These are phyloP conservation scores for Sherardia arvensis DNA, from an alignment of 257 asterid genomes.

Conservation along the genomic window DNA sequence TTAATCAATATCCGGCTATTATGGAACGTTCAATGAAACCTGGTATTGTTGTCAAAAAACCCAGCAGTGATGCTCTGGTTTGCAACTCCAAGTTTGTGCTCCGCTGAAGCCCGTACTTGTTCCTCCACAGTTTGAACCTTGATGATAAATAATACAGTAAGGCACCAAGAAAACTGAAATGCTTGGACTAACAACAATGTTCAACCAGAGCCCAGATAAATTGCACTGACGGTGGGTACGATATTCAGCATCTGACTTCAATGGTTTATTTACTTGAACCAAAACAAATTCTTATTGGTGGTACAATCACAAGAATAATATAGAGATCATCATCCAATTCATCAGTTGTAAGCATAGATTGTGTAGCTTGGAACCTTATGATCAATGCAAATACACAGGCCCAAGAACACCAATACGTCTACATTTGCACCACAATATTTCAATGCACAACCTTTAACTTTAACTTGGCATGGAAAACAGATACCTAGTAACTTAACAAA, in stretches of 20 bases:
- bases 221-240: not conserved
- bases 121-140: constrained; percentile 98
- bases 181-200: not conserved
- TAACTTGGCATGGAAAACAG: not conserved
- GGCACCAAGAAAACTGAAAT: constrained; percentile 3
- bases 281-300: not conserved
- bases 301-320: not conserved
- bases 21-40: constrained; percentile 34
- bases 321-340: not conserved
- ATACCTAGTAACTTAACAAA: not conserved
- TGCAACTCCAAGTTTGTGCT: constrained; percentile 99
- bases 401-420: not conserved
- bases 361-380: not conserved
- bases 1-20: constrained; percentile 2
- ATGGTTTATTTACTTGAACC: not conserved
- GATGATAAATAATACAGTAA: constrained; percentile 15
- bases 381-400: not conserved
- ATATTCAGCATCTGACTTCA: not conserved
- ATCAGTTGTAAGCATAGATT: not conserved
- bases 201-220: not conserved
- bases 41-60: constrained; percentile 92
- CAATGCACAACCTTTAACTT: not conserved
- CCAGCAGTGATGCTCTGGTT: constrained; percentile 99
- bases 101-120: constrained; percentile 99
- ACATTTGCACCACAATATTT: not conserved